These are phyloP conservation scores for Plectosphaerella plurivora DNA, from an alignment of 2,329 filamentous ascomycete genomes.

Conservation along the genomic window DNA sequence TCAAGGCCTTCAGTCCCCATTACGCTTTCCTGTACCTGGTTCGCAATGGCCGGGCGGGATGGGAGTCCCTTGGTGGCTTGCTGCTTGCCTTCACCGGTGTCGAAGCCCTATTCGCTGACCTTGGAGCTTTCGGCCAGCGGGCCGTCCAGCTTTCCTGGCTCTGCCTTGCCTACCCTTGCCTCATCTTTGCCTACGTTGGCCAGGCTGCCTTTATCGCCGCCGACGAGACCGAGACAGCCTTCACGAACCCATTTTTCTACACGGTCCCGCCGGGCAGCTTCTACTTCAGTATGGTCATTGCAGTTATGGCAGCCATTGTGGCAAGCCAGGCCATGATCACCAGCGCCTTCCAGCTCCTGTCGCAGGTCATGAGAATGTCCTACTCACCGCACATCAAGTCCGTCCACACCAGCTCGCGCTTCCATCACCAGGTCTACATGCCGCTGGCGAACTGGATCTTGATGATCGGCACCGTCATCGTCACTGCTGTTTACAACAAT, in stretches of 20 bases:
- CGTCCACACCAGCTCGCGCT: conserved; percentile 64
- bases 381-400: conserved; percentile 76
- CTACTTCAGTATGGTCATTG: conserved; percentile 64
- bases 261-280: conserved; percentile 63
- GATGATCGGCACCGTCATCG: conserved; percentile 70
- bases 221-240: conserved; percentile 39
- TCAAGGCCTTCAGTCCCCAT: conserved; percentile 53
- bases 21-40: conserved; percentile 59
- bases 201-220: conserved; percentile 69
- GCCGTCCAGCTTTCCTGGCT: conserved; percentile 74
- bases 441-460: conserved; percentile 73
- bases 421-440: conserved; percentile 74
- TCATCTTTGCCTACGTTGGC: conserved; percentile 62
- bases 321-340: conserved; percentile 78
- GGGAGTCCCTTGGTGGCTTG: conserved; percentile 65
- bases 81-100: conserved; percentile 72
- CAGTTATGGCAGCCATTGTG: conserved; percentile 67
- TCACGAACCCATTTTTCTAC: conserved; percentile 71
- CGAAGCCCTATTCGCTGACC: conserved; percentile 74
- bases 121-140: conserved; percentile 67
- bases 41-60: conserved; percentile 54
- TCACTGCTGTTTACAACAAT: conserved; percentile 70
- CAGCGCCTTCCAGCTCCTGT: conserved; percentile 56
- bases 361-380: conserved; percentile 64
- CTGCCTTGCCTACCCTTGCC: conserved; percentile 62